These are phyloP conservation scores for Sugiyamaella mastotermitis DNA, from an alignment of 805 yeast species.

Conservation along the genomic window DNA sequence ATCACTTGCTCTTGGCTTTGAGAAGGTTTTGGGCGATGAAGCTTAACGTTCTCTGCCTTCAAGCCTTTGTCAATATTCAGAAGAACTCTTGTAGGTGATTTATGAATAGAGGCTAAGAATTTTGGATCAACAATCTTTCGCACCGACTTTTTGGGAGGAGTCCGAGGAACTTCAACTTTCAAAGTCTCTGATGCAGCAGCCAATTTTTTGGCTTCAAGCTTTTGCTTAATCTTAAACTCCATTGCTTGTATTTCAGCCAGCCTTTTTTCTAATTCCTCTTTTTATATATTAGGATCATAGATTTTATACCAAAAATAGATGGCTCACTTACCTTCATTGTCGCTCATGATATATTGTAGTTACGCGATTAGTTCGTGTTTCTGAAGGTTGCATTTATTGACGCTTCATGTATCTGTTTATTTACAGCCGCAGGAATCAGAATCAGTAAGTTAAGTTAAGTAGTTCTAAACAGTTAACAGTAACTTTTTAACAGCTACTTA, in stretches of 20 bases:
- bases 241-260: conserved; percentile 9
- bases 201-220: conserved; percentile 1
- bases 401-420: no score
- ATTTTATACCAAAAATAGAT: no score
- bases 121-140: neutral
- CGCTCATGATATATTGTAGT: conserved; percentile 1
- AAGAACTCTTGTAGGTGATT: conserved; percentile 18
- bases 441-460: no score
- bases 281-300: neutral
- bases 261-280: neutral
- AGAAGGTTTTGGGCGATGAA: conserved; percentile 5
- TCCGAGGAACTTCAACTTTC: conserved; percentile 6
- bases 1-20: conserved; percentile 16
- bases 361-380: no score
- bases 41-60: neutral
- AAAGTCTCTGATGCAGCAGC: neutral
- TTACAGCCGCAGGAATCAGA: no score
- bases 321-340: conserved; percentile 2
- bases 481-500: no score
- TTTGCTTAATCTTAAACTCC: conserved; percentile 5
- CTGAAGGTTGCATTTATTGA: no score
- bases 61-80: conserved; percentile 21
- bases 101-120: no score
- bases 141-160: conserved; percentile 3
- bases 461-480: no score